phyloP scores from a whole-genome alignment of 257 asterid species.

The Scutellaria minor region DNA sequence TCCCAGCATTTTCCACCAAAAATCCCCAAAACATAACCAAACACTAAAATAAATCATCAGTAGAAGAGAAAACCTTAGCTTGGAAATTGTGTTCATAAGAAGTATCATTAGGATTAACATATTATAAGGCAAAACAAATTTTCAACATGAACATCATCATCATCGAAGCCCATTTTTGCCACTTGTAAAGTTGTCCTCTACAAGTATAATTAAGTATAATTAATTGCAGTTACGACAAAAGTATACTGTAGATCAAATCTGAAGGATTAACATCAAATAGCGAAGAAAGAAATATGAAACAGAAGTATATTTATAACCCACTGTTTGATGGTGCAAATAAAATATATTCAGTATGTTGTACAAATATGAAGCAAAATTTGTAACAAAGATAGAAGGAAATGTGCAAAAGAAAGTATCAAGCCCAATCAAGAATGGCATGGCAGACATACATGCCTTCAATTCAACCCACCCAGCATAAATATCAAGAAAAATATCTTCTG shows the following conservation, averaged over 20 bases:
- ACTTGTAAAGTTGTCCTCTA: not conserved
- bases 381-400: constrained; percentile 7
- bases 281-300: not conserved
- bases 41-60: not conserved
- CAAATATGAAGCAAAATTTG: not conserved
- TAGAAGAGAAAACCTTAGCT: not conserved
- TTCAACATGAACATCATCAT: not conserved
- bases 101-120: not conserved
- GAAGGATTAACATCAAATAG: not conserved
- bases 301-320: not conserved
- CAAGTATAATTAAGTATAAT: not conserved
- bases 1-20: no score
- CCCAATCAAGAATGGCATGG: constrained; percentile 18
- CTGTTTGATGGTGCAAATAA: not conserved
- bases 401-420: constrained; percentile 1
- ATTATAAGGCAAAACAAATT: not conserved
- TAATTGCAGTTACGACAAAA: not conserved
- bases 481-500: constrained; percentile 8
- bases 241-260: not conserved
- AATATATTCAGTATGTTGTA: not conserved
- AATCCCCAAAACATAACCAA: no score
- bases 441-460: constrained; percentile 23
- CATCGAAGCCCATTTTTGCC: not conserved
- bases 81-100: no score
- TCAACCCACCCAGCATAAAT: constrained; percentile 12